Conservation (phyloP, 1,284 basidiomycete genomes). For the Papiliotrema laurentii region DNA sequence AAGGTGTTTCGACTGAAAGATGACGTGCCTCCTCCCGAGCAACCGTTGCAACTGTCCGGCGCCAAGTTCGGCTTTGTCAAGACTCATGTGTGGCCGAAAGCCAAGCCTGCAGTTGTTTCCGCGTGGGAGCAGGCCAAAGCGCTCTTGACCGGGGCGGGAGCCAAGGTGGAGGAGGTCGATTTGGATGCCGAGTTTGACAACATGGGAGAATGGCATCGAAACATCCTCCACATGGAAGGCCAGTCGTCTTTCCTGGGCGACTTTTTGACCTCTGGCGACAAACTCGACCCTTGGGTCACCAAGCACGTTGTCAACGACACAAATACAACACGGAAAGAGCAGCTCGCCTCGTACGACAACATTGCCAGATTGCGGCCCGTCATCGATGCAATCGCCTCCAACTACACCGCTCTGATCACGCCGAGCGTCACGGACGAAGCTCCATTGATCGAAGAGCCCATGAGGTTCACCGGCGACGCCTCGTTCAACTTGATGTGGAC, state of each 20-base stretch:
- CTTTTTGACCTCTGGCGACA: conserved; percentile 12
- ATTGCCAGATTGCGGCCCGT: conserved; percentile 20
- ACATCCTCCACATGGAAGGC: conserved; percentile 24
- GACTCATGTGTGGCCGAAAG: conserved; percentile 24
- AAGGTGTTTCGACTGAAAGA: conserved; percentile 28
- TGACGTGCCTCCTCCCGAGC: conserved; percentile 14
- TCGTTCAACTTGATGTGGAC: conserved; percentile 32
- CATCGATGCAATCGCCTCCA: conserved; percentile 19
- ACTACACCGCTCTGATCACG: conserved; percentile 26
- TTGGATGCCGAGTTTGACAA: conserved; percentile 18
- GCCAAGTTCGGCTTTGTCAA: conserved; percentile 30
- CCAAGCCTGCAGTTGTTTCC: conserved; percentile 7
- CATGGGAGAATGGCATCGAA: conserved; percentile 17
- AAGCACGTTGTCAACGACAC: conserved; percentile 19
- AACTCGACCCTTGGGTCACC: conserved; percentile 16
- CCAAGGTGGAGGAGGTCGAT: conserved; percentile 24
- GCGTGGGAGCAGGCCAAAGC: conserved; percentile 18
- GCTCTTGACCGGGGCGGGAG: conserved; percentile 17
- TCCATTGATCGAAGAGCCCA: conserved; percentile 16
- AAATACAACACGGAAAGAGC: conserved; percentile 10
- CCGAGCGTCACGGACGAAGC: conserved; percentile 25
- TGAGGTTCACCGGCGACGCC: conserved; percentile 24
- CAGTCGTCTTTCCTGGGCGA: conserved; percentile 21
- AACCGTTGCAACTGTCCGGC: conserved; percentile 11
- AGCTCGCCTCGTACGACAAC: conserved; percentile 24